Base-by-base conservation (phyloP, 129 eudicot genomes). In the Chrysanthemum lavandulifolium region DNA sequence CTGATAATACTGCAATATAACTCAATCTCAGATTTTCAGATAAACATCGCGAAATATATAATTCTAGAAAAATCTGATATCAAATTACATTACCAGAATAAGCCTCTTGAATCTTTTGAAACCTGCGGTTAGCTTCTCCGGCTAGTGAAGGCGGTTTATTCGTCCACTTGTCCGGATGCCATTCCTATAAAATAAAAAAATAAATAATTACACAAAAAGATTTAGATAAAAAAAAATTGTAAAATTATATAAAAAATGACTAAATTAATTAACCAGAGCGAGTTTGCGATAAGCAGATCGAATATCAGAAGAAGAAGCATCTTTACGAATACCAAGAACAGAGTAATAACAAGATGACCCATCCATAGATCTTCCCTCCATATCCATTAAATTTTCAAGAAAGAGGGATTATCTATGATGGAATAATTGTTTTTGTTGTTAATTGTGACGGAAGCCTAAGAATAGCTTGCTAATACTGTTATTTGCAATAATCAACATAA, bases 161-260 rank as follows among this genome's bases (percentile, higher is more conserved):
- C 62, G 81, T 54, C 86, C 90, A 82, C 85, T 90, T 75, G 50
- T 93, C 98, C 43, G 98, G 98, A 73, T 93, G 98, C 98, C 97
- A 93, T 81, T 87, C 88, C 98, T 92, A 54, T 29, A 25, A 49
- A n/a, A 16, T 52, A 73, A n/a, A 48, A 61, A 11, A 11, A n/a
- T 13, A 5, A 13, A 14, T n/a, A 13, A 19, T 57, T 27, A 56
- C 11, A 51, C 61, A 43, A 29, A 47, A 0, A 33, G 2, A 29
- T 21, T 3, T n/a, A 54, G 7, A 33, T 13, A 52, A 14, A 61
- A 23, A 11, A 13, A 13, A 55, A 0, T 14, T 2, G 53, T 33
- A 36, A 3, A 53, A 29, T 10, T 11, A 16, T 3, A 13, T 33
- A 50, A 13, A 69, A 67, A 21, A 8, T 2, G 23, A n/a, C 1